phyloP scores from a whole-genome alignment of 2,329 filamentous ascomycete species.

The Epichloe glyceriae region DNA sequence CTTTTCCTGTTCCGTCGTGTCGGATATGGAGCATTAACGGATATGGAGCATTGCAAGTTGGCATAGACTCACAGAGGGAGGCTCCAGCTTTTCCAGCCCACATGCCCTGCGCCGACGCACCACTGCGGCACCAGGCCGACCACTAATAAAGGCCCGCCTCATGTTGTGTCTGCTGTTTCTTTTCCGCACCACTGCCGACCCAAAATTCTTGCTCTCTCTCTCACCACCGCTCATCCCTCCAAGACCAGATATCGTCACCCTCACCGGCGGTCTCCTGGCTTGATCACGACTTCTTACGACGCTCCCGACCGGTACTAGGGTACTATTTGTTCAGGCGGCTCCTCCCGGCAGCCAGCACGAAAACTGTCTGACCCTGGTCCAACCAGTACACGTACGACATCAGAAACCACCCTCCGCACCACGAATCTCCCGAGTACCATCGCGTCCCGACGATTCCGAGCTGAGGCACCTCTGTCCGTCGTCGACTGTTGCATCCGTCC shows the following conservation, averaged over 20 bases:
- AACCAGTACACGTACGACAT: neutral
- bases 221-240: neutral
- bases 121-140: no score
- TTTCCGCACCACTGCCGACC: slow-evolving; percentile 2
- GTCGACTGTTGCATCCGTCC: neutral
- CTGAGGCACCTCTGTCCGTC: neutral
- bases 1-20: neutral
- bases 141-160: neutral
- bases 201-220: slow-evolving; percentile 2
- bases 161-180: neutral
- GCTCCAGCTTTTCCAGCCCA: neutral
- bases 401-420: neutral
- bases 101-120: neutral
- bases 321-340: neutral
- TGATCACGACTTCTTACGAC: neutral
- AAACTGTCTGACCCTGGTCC: neutral
- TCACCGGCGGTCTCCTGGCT: neutral
- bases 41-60: neutral
- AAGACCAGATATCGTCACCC: neutral
- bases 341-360: neutral
- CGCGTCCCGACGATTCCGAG: neutral
- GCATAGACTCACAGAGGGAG: neutral
- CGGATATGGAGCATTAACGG: neutral
- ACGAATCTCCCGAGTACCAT: neutral
- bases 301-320: neutral